Evolutionary conservation across 352 stramenopile genomes (phyloP).

Genomic region (Blastocystis sp.): DNA sequence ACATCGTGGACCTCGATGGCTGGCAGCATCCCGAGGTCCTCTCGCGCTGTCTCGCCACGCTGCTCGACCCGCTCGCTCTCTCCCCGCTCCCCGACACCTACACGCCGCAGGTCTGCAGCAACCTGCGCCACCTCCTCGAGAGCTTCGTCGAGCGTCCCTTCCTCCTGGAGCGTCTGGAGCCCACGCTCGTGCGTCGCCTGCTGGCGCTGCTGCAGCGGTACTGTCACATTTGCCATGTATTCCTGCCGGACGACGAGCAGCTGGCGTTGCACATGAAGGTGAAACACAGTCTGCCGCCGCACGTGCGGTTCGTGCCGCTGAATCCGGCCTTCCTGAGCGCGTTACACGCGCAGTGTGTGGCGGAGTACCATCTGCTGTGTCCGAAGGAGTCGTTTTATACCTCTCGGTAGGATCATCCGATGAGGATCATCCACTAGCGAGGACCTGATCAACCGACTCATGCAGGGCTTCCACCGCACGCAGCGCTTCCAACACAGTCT

Average conservation of each 20-base stretch:
- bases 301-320: background rate
- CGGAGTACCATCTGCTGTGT: background rate
- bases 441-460: constrained; percentile 20
- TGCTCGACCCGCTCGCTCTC: background rate
- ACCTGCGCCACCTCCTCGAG: background rate
- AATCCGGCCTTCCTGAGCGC: background rate
- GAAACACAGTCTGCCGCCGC: background rate
- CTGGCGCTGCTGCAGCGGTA: background rate
- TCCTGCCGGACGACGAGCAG: background rate
- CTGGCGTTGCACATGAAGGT: background rate
- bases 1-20: background rate
- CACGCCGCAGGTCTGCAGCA: background rate
- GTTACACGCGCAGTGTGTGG: background rate
- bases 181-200: background rate
- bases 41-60: background rate
- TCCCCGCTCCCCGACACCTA: background rate
- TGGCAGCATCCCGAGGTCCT: constrained; percentile 8
- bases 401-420: background rate
- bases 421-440: background rate
- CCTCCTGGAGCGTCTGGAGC: background rate
- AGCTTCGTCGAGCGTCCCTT: background rate
- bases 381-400: background rate
- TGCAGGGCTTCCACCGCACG: background rate
- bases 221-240: constrained; percentile 24
- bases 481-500: background rate